A percentile compares a stretch with the other conserved stretches of the same genome.
These are phyloP conservation scores for Lentinula sp. DNA, from an alignment of 768 basidiomycete genomes.

Conservation along the genomic window DNA sequence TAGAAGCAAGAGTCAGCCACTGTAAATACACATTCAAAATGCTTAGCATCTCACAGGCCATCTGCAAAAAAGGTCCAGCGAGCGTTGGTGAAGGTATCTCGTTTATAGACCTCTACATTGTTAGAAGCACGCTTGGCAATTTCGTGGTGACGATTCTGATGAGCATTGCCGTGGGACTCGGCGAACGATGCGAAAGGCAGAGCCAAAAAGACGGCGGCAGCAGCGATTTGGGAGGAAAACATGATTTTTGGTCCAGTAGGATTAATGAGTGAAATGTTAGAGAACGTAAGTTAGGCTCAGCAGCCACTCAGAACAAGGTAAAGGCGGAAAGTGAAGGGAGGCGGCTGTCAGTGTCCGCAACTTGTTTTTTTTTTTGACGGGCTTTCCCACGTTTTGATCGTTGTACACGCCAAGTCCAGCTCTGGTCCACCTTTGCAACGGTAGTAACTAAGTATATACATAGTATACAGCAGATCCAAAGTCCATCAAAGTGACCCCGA, in stretches of 20 bases:
- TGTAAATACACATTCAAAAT: not conserved
- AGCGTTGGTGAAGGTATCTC: not conserved
- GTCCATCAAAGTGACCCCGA: not conserved
- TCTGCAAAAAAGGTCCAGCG: constrained; percentile 6
- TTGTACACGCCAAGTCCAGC: not conserved
- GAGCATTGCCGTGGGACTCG: not conserved
- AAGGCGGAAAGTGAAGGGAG: not conserved
- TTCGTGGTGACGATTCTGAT: not conserved
- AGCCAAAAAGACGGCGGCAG: not conserved
- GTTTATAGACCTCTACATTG: not conserved
- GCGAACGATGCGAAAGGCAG: constrained; percentile 2
- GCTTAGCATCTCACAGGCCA: not conserved
- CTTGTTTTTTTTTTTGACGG: not conserved
- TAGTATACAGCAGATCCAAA: too few species aligned
- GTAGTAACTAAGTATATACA: too few species aligned
- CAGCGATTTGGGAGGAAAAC: not conserved
- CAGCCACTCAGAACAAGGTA: not conserved
- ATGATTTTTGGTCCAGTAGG: not conserved
- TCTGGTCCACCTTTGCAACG: too few species aligned
- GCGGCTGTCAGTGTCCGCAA: not conserved
- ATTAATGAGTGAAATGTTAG: not conserved
- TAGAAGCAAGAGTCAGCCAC: not conserved
- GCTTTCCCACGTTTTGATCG: not conserved
- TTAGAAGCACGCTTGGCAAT: constrained; percentile 3
- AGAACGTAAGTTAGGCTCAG: not conserved